Evolutionary conservation across 805 yeast species (phyloP), one percentile per base, ranked within the genome.

Genomic region (Zygotorulaspora chibaensis): DNA sequence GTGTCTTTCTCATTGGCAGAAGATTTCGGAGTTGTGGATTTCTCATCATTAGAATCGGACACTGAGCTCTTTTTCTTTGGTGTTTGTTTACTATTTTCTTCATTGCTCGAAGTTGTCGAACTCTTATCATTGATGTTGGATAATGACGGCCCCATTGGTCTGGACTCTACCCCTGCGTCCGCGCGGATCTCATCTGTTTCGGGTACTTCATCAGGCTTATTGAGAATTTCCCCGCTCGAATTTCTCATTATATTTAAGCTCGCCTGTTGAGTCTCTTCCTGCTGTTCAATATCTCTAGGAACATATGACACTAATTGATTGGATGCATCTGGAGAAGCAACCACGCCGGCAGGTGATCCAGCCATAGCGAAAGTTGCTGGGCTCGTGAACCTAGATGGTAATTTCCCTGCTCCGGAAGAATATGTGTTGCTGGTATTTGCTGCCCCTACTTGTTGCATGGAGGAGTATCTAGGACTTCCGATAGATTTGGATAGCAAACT

Each of bases 401-500:
- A 28, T 13, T 42, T 40, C 8, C 47, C 34, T 2, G 38, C 18
- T 5, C 17, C 40, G 23, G 41, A 42, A 18, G 34, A 40, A 20
- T 35, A 38, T 10, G 39, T 29, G 30, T 38, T 16, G 25, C 30
- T 38, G 2, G 35, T 33, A 38, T 35, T 43, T 13, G 35, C 10
- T 8, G 42, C 41, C 8, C 36, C 29, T 8, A 25, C 20, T 15
- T 38, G 45, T 16, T 39, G 40, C 12, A 48, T 38, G 12, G 51
- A 39, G 6, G 52, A 39, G 5, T 52, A 42, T 31, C 55, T 50
- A 1, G 59, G 58, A 27, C 59, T 61, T 10, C 55, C 50, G 2
- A 56, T 47, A 1, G 64, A 52, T 35, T 53, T 58, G 3, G 62
- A 52, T 29, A 64, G 46, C n/a, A 64, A 46, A 1, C 66, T 55